These are phyloP conservation scores for Curvularia eragrostidis DNA, from an alignment of 2,329 filamentous ascomycete genomes.

Conservation along the genomic window DNA sequence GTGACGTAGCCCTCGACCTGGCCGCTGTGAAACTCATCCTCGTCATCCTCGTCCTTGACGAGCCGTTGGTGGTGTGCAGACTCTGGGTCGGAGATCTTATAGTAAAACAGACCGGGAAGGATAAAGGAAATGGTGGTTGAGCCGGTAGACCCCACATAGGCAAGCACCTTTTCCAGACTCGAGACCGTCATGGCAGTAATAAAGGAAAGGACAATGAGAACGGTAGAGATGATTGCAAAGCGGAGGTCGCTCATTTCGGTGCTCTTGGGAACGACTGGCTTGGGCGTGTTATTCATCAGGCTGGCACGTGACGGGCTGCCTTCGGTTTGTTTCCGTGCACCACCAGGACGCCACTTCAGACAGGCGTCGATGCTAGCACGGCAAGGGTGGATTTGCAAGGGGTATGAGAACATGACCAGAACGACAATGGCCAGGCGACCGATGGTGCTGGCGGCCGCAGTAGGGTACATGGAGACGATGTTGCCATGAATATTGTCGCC, in stretches of 20 bases:
- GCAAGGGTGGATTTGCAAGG: constrained; percentile 93
- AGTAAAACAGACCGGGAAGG: constrained; percentile 94
- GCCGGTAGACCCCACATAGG: constrained; percentile 93
- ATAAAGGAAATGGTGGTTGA: constrained; percentile 98
- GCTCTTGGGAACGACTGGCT: constrained; percentile 20
- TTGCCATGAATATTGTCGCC: constrained; percentile 89
- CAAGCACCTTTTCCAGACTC: constrained; percentile 86
- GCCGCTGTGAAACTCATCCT: constrained; percentile 65
- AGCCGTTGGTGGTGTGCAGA: constrained; percentile 85
- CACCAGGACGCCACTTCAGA: constrained; percentile 81
- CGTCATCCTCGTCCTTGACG: constrained; percentile 89
- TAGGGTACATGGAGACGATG: constrained; percentile 76
- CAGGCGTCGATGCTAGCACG: constrained; percentile 94
- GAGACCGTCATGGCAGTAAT: constrained; percentile 88
- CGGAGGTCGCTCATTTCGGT: constrained; percentile 80
- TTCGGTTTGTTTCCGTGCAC: constrained; percentile 43
- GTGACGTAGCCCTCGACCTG: constrained; percentile 58
- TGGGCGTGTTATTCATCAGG: constrained; percentile 51
- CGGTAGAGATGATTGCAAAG: constrained; percentile 87
- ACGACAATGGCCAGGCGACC: constrained; percentile 95
- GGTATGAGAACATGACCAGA: constrained; percentile 95
- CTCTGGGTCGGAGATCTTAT: constrained; percentile 93
- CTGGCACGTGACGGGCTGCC: constrained; percentile 53
- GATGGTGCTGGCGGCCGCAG: constrained; percentile 84
- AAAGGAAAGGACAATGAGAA: constrained; percentile 84